phyloP scores from a whole-genome alignment of 148 eudicot genomes.

The Cornus florida region DNA sequence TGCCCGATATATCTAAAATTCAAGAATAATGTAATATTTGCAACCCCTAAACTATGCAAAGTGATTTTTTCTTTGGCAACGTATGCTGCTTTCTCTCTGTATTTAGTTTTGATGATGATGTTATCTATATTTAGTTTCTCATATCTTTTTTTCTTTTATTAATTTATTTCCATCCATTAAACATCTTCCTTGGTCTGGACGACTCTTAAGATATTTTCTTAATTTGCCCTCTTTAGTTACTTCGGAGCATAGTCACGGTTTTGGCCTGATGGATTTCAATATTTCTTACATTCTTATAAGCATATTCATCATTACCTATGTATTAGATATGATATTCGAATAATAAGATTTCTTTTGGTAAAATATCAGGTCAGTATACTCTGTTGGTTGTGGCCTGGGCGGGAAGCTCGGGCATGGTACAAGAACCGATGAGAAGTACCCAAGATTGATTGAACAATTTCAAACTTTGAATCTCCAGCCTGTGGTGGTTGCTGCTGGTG shows the following conservation, averaged over 20 bases:
- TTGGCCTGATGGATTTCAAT: not conserved
- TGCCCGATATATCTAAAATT: not conserved
- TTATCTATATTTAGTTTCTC: not conserved
- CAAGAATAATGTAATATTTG: not conserved
- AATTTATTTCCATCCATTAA: not conserved
- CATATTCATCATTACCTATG: not conserved
- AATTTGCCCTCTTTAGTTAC: not conserved
- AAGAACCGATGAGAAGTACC: conserved; percentile 70
- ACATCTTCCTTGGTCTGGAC: not conserved
- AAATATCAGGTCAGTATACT: conserved; percentile 81
- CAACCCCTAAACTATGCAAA: not conserved
- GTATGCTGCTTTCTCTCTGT: not conserved
- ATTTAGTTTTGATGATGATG: not conserved
- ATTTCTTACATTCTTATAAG: not conserved
- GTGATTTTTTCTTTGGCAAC: not conserved
- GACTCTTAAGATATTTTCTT: not conserved
- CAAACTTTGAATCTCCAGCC: conserved; percentile 76
- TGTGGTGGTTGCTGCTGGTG: conserved; percentile 80
- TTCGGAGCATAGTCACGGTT: not conserved
- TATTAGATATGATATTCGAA: not conserved
- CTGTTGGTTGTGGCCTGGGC: conserved; percentile 97
- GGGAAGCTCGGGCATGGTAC: conserved; percentile 95
- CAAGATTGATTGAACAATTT: conserved; percentile 74
- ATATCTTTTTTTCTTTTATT: not conserved
- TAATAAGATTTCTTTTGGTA: not conserved